Percentiles rank a stretch among this genome's conserved stretches.
Evolutionary conservation across 352 stramenopile genomes (phyloP).

Genomic region (Pythium myriotylum): DNA sequence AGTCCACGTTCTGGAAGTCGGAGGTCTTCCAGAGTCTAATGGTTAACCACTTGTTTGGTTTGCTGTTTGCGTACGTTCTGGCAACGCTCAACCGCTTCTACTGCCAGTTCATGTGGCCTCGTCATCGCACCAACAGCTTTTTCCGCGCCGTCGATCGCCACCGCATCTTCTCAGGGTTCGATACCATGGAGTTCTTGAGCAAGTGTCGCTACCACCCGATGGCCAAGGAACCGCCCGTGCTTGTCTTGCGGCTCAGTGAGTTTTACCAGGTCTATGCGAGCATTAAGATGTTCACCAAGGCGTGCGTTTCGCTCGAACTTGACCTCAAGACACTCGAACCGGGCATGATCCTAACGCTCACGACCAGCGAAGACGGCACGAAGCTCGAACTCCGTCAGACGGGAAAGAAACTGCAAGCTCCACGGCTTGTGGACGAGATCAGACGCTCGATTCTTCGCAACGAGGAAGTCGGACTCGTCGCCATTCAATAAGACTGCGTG

Average conservation of each 20-base stretch:
- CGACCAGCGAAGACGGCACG: constrained; percentile 5
- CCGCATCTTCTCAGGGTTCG: constrained; percentile 4
- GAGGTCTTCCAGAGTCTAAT: constrained; percentile 6
- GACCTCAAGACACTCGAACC: constrained; percentile 4
- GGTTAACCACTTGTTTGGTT: constrained; percentile 5
- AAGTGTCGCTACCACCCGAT: constrained; percentile 2
- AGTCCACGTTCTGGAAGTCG: constrained; percentile 7
- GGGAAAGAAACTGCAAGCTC: background rate
- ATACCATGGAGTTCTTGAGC: constrained; percentile 1
- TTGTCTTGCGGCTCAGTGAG: constrained; percentile 5
- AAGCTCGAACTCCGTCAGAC: background rate
- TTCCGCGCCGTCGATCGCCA: constrained; percentile 3
- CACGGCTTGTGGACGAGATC: constrained; percentile 6
- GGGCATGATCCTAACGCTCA: background rate
- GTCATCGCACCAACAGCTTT: constrained; percentile 4
- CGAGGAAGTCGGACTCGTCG: constrained; percentile 7
- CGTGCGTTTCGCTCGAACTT: background rate
- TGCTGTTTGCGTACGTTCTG: constrained; percentile 3
- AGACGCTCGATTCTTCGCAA: background rate
- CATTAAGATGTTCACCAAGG: constrained; percentile 4
- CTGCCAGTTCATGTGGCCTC: constrained; percentile 5
- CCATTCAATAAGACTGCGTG: constrained; percentile 2
- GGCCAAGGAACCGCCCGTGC: constrained; percentile 4
- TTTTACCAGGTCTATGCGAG: constrained; percentile 3
- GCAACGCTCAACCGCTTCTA: background rate